Percentiles rank a stretch among this genome's conserved stretches.
These are phyloP conservation scores for Panus rudis DNA, from an alignment of 768 basidiomycete genomes.

Conservation along the genomic window DNA sequence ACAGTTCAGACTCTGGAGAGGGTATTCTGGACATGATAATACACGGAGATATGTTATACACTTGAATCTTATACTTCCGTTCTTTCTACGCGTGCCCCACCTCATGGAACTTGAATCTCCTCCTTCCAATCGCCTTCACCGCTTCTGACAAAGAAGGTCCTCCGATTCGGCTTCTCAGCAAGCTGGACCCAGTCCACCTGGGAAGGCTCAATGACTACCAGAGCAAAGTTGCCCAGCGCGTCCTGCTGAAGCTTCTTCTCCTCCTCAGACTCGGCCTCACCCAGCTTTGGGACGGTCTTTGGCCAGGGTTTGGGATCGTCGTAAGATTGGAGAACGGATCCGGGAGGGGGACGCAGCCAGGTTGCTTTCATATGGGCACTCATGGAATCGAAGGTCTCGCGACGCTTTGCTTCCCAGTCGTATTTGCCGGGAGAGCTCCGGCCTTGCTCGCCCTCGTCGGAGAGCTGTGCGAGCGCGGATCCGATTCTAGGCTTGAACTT, in stretches of 20 bases:
- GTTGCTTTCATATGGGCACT: slow-evolving; percentile 57
- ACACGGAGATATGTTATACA: too few species aligned
- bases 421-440: slow-evolving; percentile 21
- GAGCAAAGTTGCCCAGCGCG: slow-evolving; percentile 62
- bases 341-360: slow-evolving; percentile 68
- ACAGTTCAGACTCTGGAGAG: too few species aligned
- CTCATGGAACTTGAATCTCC: slow-evolving; percentile 55
- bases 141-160: slow-evolving; percentile 46
- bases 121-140: slow-evolving; percentile 45
- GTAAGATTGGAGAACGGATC: slow-evolving; percentile 41
- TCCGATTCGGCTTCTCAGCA: slow-evolving; percentile 45
- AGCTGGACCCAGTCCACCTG: slow-evolving; percentile 68
- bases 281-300: slow-evolving; percentile 39
- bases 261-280: slow-evolving; percentile 30
- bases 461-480: slow-evolving; percentile 16
- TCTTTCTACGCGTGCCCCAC: too few species aligned
- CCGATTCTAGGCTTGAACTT: slow-evolving; percentile 24
- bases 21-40: too few species aligned
- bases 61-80: too few species aligned
- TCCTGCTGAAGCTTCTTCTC: slow-evolving; percentile 39
- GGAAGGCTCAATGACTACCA: slow-evolving; percentile 64
- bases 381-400: slow-evolving; percentile 53
- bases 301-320: slow-evolving; percentile 64
- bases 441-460: slow-evolving; percentile 1
- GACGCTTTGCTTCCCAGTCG: slow-evolving; percentile 64